Evolutionary conservation across 2,329 filamentous ascomycete genomes (phyloP).

Genomic region (Fusarium scirpi): DNA sequence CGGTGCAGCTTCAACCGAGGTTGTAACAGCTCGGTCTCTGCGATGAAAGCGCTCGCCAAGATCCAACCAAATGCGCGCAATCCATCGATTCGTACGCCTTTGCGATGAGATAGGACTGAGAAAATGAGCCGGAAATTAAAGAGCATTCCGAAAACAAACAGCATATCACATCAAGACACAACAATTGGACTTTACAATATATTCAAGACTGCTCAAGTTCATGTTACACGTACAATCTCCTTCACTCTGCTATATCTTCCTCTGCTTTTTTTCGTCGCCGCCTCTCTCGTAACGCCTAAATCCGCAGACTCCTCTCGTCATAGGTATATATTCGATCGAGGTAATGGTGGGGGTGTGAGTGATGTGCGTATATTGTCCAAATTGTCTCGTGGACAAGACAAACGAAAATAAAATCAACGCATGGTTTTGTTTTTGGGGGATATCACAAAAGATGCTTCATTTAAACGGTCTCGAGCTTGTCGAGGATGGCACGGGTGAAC

Average conservation of each 20-base stretch:
- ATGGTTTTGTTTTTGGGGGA: slow-evolving; percentile 38
- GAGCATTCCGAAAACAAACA: too few relatives aligned
- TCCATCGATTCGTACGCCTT: not conserved
- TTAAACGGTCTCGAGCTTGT: slow-evolving; percentile 90
- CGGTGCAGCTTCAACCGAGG: slow-evolving; percentile 29
- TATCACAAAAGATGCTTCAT: slow-evolving; percentile 45
- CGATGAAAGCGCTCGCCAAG: slow-evolving; percentile 4
- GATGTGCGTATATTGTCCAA: slow-evolving; percentile 23
- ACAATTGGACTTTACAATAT: slow-evolving; percentile 37
- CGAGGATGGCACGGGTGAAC: slow-evolving; percentile 93
- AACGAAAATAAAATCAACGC: slow-evolving; percentile 33
- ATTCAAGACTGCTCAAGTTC: slow-evolving; percentile 45
- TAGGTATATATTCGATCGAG: slow-evolving; percentile 42
- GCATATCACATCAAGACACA: not conserved
- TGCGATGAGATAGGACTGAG: not conserved
- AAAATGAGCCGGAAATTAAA: not conserved
- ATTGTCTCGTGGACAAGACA: slow-evolving; percentile 18
- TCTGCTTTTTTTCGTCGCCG: slow-evolving; percentile 25
- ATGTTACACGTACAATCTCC: slow-evolving; percentile 47
- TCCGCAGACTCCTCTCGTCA: slow-evolving; percentile 35
- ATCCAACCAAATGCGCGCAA: not conserved
- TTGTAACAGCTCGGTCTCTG: slow-evolving; percentile 19
- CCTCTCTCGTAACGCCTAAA: slow-evolving; percentile 39
- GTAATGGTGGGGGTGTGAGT: slow-evolving; percentile 19
- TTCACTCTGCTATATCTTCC: slow-evolving; percentile 18